Percentiles rank a stretch among this genome's conserved stretches.
These are phyloP conservation scores for Metarhizium humberi DNA, from an alignment of 2,329 filamentous ascomycete species.

Conservation along the genomic window DNA sequence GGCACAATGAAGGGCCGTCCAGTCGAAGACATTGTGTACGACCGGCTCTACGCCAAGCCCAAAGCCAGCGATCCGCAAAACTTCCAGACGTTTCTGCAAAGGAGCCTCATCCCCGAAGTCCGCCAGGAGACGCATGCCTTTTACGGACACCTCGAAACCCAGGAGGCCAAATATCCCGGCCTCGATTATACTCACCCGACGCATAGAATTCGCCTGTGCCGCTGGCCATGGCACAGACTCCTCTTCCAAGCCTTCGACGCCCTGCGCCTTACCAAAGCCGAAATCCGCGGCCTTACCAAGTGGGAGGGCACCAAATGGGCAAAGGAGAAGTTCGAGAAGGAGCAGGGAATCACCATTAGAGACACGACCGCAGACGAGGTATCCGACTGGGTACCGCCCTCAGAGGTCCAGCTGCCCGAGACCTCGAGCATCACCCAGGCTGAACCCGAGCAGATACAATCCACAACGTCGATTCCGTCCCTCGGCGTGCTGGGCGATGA, in stretches of 20 bases:
- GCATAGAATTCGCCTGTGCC: constrained; percentile 68
- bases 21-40: constrained; percentile 65
- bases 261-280: constrained; percentile 56
- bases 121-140: constrained; percentile 70
- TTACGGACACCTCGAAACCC: constrained; percentile 69
- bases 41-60: constrained; percentile 61
- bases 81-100: constrained; percentile 61
- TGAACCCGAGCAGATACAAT: constrained; percentile 7
- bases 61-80: constrained; percentile 59
- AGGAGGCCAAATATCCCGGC: constrained; percentile 73
- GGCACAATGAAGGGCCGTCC: constrained; percentile 60
- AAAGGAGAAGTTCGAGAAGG: constrained; percentile 68
- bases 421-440: constrained; percentile 4
- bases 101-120: constrained; percentile 66
- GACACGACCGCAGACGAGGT: constrained; percentile 67
- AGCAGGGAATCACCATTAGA: constrained; percentile 58
- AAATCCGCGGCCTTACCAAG: constrained; percentile 64
- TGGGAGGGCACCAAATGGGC: constrained; percentile 83
- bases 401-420: background rate
- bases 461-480: constrained; percentile 7
- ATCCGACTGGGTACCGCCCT: constrained; percentile 38
- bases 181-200: constrained; percentile 67
- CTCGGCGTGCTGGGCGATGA: constrained; percentile 10
- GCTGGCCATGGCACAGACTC: constrained; percentile 67
- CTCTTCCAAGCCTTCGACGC: constrained; percentile 69